Conservation (phyloP, 1,284 basidiomycete genomes). For the Salmacisia buchloeana region DNA sequence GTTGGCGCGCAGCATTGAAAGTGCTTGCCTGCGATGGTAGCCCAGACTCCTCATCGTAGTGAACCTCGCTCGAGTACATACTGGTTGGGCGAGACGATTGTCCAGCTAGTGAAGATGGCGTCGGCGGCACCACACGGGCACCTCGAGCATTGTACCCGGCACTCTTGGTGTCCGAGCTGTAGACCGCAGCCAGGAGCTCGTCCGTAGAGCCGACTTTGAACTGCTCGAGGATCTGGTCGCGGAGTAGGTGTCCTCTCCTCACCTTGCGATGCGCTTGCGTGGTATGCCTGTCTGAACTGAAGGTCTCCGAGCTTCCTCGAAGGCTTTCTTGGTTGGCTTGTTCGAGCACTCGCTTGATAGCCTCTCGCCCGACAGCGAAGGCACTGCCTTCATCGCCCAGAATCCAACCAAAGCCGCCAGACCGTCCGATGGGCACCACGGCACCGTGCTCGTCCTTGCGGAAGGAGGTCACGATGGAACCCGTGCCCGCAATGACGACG, state of each 20-base stretch:
- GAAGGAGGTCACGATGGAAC: slow-evolving; percentile 32
- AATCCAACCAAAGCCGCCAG: slow-evolving; percentile 35
- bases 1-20: too few species aligned
- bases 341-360: slow-evolving; percentile 21
- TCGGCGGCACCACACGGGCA: too few species aligned
- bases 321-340: slow-evolving; percentile 20
- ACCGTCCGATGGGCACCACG: slow-evolving; percentile 12
- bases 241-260: slow-evolving; percentile 13
- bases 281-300: too few species aligned
- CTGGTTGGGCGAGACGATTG: background rate
- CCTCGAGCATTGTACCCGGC: too few species aligned
- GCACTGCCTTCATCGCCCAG: slow-evolving; percentile 38
- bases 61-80: background rate
- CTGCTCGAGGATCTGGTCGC: slow-evolving; percentile 19
- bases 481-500: slow-evolving; percentile 35
- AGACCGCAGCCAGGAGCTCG: slow-evolving; percentile 21
- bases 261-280: background rate
- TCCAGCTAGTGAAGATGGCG: too few species aligned
- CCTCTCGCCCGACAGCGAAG: slow-evolving; percentile 25
- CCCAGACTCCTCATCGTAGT: background rate
- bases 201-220: slow-evolving; percentile 22
- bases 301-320: too few species aligned
- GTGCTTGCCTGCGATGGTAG: too few species aligned
- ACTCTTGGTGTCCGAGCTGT: slow-evolving; percentile 6
- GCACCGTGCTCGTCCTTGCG: slow-evolving; percentile 6